phyloP scores from a whole-genome alignment of 2,329 filamentous ascomycete species.

The Podosphaera fusca region DNA sequence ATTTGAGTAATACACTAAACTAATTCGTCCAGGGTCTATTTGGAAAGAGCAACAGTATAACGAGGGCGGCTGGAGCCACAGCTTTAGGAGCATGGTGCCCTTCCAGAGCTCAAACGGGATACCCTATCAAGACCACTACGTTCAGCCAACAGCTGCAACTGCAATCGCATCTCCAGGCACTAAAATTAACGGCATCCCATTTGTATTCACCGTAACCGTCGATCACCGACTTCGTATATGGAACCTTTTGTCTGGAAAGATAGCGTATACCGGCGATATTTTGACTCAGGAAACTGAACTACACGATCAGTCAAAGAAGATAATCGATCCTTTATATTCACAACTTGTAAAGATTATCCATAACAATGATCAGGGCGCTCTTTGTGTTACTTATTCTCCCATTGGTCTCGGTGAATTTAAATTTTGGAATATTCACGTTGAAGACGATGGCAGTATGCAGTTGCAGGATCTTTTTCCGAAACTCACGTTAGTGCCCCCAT shows the following conservation, averaged over 20 bases:
- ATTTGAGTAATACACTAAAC: not conserved
- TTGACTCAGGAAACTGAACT: slow-evolving; percentile 41
- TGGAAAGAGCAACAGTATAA: slow-evolving; percentile 58
- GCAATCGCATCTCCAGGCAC: slow-evolving; percentile 31
- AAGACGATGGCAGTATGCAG: slow-evolving; percentile 33
- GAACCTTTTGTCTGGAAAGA: slow-evolving; percentile 63
- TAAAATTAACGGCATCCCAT: slow-evolving; percentile 25
- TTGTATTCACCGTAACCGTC: slow-evolving; percentile 59
- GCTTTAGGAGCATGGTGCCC: slow-evolving; percentile 40
- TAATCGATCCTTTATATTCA: slow-evolving; percentile 55
- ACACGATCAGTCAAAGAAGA: slow-evolving; percentile 48
- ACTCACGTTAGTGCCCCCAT: slow-evolving; percentile 41
- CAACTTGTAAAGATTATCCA: slow-evolving; percentile 55
- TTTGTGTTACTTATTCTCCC: slow-evolving; percentile 68
- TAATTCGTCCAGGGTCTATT: slow-evolving; percentile 10
- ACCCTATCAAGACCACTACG: slow-evolving; percentile 36
- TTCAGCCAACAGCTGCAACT: slow-evolving; percentile 45
- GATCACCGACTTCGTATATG: slow-evolving; percentile 79
- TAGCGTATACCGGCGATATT: slow-evolving; percentile 57
- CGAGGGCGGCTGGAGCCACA: slow-evolving; percentile 47
- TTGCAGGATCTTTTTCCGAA: slow-evolving; percentile 51
- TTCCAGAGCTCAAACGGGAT: slow-evolving; percentile 42
- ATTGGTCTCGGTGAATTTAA: slow-evolving; percentile 80
- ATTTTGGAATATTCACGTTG: slow-evolving; percentile 57
- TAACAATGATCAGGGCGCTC: slow-evolving; percentile 25